A percentile compares a stretch with the other conserved stretches of the same genome.
Evolutionary conservation across 2,329 filamentous ascomycete species (phyloP).

Genomic region (Talaromyces albobiverticillius): DNA sequence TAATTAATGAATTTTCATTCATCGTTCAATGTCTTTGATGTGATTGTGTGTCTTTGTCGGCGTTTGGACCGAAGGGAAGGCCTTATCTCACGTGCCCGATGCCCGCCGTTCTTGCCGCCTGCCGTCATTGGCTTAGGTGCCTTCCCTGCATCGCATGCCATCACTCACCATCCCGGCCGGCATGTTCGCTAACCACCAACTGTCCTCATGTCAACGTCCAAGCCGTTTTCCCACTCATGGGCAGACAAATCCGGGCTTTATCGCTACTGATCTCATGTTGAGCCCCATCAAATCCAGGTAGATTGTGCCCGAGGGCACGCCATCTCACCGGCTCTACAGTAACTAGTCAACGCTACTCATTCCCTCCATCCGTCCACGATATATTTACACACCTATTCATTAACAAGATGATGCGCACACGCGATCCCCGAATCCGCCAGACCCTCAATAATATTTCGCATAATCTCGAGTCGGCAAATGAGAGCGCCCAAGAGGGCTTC

Average conservation of each 20-base stretch:
- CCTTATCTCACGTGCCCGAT: conserved; percentile 13
- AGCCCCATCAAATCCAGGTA: not conserved
- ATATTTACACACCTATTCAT: not conserved
- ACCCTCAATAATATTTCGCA: conserved; percentile 90
- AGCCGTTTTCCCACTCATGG: not conserved
- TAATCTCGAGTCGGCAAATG: conserved; percentile 85
- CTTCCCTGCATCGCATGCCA: not conserved
- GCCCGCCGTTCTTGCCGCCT: too few relatives aligned
- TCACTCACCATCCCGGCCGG: not conserved
- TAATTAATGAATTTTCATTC: too few relatives aligned
- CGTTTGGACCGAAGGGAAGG: too few relatives aligned
- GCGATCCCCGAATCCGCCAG: conserved; percentile 84
- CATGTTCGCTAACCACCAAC: not conserved
- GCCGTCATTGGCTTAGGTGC: conserved; percentile 3
- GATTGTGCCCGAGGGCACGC: not conserved
- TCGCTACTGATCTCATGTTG: not conserved
- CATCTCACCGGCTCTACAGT: not conserved
- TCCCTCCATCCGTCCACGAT: not conserved
- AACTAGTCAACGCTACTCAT: too few relatives aligned
- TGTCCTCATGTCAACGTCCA: not conserved
- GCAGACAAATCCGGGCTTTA: not conserved
- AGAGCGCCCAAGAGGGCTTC: conserved; percentile 85
- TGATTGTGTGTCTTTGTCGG: too few relatives aligned
- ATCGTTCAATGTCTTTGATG: too few relatives aligned
- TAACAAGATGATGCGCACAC: conserved; percentile 57